Conservation (phyloP, 1,284 basidiomycete genomes). For the Chondrostereum purpureum region DNA sequence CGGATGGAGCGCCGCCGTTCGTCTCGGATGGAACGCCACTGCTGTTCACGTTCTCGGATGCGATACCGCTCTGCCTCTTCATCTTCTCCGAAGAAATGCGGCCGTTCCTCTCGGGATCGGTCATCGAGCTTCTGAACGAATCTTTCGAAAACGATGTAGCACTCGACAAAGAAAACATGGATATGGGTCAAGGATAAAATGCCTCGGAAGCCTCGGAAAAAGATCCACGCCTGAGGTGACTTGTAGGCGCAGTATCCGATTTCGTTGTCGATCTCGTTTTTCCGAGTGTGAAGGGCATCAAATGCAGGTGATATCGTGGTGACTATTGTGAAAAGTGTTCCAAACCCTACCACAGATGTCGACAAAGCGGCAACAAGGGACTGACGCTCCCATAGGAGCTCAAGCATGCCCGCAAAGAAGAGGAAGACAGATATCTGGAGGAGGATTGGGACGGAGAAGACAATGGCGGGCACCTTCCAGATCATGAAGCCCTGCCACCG, state of each 20-base stretch:
- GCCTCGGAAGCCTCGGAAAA: no score
- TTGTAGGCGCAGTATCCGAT: not conserved
- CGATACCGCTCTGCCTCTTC: no score
- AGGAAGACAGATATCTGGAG: not conserved
- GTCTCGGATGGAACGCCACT: no score
- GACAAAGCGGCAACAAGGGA: not conserved
- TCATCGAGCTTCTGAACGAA: no score
- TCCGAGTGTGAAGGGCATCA: not conserved
- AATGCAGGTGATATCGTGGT: not conserved
- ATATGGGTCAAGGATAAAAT: no score
- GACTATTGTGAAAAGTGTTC: not conserved
- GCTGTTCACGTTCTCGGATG: no score
- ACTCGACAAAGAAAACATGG: no score
- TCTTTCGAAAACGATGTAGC: no score
- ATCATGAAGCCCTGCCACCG: not conserved
- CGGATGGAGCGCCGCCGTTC: no score
- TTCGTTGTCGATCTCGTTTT: not conserved
- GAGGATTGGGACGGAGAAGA: not conserved
- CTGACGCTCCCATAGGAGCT: not conserved
- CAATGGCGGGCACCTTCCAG: not conserved
- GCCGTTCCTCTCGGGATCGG: no score
- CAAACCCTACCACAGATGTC: not conserved
- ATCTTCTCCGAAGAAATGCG: no score
- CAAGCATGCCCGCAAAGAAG: not conserved
- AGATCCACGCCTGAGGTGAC: not conserved